Conservation (phyloP, 1,284 basidiomycete genomes). For the Papiliotrema laurentii region DNA sequence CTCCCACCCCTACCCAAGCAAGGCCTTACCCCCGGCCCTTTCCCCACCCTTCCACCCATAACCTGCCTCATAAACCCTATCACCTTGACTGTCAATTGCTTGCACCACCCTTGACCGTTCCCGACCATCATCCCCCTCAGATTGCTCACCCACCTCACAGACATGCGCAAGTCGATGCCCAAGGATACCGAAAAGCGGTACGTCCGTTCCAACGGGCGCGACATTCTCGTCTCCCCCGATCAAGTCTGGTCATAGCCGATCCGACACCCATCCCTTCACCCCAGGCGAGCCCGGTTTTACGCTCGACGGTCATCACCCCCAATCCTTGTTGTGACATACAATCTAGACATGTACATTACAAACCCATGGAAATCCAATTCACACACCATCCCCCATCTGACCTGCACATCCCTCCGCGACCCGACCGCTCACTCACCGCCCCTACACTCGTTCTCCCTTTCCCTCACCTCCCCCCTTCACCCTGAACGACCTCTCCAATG, state of each 20-base stretch:
- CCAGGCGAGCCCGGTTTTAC: not conserved
- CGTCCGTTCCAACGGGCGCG: constrained; percentile 41
- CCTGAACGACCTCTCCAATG: constrained; percentile 10
- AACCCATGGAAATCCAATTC: too few species aligned
- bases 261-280: not conserved
- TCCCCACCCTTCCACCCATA: too few species aligned
- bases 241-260: constrained; percentile 40
- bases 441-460: too few species aligned
- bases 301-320: not conserved
- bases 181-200: constrained; percentile 34
- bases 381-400: too few species aligned
- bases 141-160: too few species aligned
- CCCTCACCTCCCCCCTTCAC: constrained; percentile 1
- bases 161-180: constrained; percentile 49
- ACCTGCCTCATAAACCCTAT: too few species aligned
- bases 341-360: too few species aligned
- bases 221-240: constrained; percentile 43
- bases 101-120: too few species aligned
- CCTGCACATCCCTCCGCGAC: not conserved
- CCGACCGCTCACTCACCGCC: not conserved
- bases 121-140: too few species aligned
- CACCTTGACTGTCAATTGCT: too few species aligned
- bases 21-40: too few species aligned
- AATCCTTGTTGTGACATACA: not conserved
- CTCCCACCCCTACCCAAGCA: too few species aligned